Evolutionary conservation across 352 stramenopile genomes (phyloP).

Genomic region (Phytophthora sojae): DNA sequence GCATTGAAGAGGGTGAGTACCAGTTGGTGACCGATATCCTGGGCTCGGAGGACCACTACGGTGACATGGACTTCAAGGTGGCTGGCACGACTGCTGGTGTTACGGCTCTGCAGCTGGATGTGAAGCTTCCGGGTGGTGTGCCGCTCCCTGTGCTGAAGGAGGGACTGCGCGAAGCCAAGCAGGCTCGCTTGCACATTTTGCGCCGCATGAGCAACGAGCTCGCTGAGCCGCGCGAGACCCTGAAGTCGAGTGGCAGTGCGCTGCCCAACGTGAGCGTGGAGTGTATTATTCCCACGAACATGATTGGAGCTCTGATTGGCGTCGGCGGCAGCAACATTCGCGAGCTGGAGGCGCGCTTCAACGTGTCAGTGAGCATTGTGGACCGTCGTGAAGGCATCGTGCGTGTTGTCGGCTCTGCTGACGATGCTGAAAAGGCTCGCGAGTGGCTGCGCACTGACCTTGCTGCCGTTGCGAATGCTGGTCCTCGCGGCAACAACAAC

Average conservation of each 20-base stretch:
- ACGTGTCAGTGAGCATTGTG: constrained; percentile 68
- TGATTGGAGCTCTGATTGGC: constrained; percentile 78
- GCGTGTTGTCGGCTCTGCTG: constrained; percentile 86
- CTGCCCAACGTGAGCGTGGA: constrained; percentile 60
- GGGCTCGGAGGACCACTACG: constrained; percentile 97
- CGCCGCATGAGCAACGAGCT: constrained; percentile 85
- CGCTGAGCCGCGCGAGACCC: constrained; percentile 55
- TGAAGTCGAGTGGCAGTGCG: constrained; percentile 57
- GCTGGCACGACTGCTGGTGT: constrained; percentile 91
- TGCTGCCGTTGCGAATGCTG: constrained; percentile 10
- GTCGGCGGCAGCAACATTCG: constrained; percentile 79
- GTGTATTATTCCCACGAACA: constrained; percentile 61
- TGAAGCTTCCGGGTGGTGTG: constrained; percentile 93
- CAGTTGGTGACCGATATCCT: constrained; percentile 97
- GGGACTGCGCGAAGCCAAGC: constrained; percentile 86
- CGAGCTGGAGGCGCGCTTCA: constrained; percentile 70
- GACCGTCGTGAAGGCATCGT: constrained; percentile 89
- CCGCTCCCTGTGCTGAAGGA: constrained; percentile 86
- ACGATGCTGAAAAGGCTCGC: constrained; percentile 81
- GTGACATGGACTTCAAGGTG: constrained; percentile 99
- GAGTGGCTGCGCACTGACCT: constrained; percentile 68
- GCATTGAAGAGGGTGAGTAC: constrained; percentile 72
- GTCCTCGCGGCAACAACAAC: constrained; percentile 22
- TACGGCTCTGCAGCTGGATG: constrained; percentile 97
- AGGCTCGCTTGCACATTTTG: constrained; percentile 83